A percentile compares a stretch with the other conserved stretches of the same genome.
Evolutionary conservation across 768 basidiomycete genomes (phyloP).

Genomic region (Boletus pseudo-olivaceus): DNA sequence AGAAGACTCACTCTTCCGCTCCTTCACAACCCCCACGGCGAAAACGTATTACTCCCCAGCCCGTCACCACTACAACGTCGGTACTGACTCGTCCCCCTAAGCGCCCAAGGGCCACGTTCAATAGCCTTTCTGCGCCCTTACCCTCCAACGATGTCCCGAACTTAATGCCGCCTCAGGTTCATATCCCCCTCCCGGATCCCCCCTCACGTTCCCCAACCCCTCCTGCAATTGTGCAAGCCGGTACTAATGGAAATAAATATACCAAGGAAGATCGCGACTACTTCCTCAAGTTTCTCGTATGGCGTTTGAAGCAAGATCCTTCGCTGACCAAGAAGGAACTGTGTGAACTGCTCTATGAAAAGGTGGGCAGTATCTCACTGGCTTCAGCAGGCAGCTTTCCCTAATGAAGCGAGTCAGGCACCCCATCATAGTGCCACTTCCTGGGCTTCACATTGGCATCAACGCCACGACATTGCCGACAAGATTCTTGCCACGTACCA

Average conservation of each 20-base stretch:
- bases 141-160: slow-evolving; percentile 36
- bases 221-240: slow-evolving; percentile 46
- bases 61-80: slow-evolving; percentile 19
- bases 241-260: slow-evolving; percentile 56
- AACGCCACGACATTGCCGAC: slow-evolving; percentile 62
- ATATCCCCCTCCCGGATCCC: slow-evolving; percentile 56
- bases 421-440: slow-evolving; percentile 62
- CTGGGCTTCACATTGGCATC: slow-evolving; percentile 68
- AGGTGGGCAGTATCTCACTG: slow-evolving; percentile 33
- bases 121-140: slow-evolving; percentile 52
- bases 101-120: slow-evolving; percentile 44
- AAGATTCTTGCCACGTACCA: slow-evolving; percentile 48
- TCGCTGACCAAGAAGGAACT: slow-evolving; percentile 50
- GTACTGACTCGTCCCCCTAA: slow-evolving; percentile 26
- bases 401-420: slow-evolving; percentile 39
- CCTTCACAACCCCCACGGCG: slow-evolving; percentile 24
- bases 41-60: slow-evolving; percentile 20
- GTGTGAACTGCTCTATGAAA: slow-evolving; percentile 52
- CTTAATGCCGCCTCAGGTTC: slow-evolving; percentile 58
- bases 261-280: slow-evolving; percentile 64
- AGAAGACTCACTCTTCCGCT: slow-evolving; percentile 19
- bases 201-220: slow-evolving; percentile 71
- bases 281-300: slow-evolving; percentile 63
- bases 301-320: slow-evolving; percentile 56
- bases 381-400: not conserved